These are phyloP conservation scores for Microthyrium microscopicum DNA, from an alignment of 2,329 filamentous ascomycete genomes.

Conservation along the genomic window DNA sequence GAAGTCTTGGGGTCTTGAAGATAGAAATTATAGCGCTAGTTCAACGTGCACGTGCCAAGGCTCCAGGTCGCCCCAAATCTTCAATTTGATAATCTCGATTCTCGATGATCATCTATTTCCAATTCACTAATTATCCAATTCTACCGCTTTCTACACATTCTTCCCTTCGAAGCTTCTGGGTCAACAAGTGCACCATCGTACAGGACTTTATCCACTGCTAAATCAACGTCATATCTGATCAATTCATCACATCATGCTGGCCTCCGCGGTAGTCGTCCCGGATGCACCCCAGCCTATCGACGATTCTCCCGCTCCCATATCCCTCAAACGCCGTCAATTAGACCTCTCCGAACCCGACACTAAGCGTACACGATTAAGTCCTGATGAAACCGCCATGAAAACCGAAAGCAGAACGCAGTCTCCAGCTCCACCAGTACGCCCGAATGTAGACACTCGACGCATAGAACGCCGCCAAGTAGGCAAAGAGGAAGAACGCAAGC, in stretches of 20 bases:
- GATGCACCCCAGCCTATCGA: constrained; percentile 18
- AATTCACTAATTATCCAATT: too few relatives aligned
- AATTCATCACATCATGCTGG: constrained; percentile 26
- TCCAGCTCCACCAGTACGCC: too few relatives aligned
- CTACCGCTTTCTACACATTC: too few relatives aligned
- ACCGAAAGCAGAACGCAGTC: constrained; percentile 7
- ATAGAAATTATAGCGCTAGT: too few relatives aligned
- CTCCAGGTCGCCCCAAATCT: too few relatives aligned
- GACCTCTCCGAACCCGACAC: constrained; percentile 30
- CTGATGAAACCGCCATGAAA: constrained; percentile 12
- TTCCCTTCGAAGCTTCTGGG: too few relatives aligned
- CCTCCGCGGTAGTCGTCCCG: constrained; percentile 37
- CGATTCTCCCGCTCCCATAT: constrained; percentile 14
- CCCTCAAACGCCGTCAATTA: constrained; percentile 36
- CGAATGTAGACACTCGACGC: constrained; percentile 12
- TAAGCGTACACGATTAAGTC: constrained; percentile 37
- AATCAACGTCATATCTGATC: background rate
- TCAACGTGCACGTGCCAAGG: too few relatives aligned
- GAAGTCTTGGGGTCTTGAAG: too few relatives aligned
- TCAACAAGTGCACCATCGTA: too few relatives aligned
- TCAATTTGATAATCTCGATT: too few relatives aligned
- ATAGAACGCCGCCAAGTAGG: constrained; percentile 26
- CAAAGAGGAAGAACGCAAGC: constrained; percentile 61
- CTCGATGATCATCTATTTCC: too few relatives aligned
- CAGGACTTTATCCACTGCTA: background rate